A percentile compares a stretch with the other conserved stretches of the same genome.
phyloP scores from a whole-genome alignment of 1,284 basidiomycete species.

The Heterobasidion annosum region DNA sequence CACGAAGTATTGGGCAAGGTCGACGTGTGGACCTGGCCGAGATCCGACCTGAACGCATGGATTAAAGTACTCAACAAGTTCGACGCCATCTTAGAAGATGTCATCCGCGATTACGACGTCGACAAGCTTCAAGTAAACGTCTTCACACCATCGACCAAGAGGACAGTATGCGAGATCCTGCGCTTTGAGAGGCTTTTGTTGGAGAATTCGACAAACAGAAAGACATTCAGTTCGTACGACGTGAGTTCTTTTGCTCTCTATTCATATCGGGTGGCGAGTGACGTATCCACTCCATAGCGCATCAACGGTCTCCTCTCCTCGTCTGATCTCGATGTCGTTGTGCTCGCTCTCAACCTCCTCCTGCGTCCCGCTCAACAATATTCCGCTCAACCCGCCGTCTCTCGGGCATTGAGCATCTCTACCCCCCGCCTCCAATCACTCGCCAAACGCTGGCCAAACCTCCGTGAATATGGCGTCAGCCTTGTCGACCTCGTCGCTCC shows the following conservation, averaged over 20 bases:
- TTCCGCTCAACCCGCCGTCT: conserved; percentile 72
- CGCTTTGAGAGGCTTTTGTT: conserved; percentile 84
- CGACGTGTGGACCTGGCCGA: conserved; percentile 87
- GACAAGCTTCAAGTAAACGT: conserved; percentile 76
- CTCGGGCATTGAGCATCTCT: conserved; percentile 70
- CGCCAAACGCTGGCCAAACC: conserved; percentile 64
- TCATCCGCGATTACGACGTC: conserved; percentile 78
- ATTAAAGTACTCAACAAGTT: conserved; percentile 93
- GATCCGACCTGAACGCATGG: conserved; percentile 97
- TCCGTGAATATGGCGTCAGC: conserved; percentile 66
- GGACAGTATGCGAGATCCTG: conserved; percentile 74
- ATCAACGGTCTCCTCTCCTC: conserved; percentile 85
- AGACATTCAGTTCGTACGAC: conserved; percentile 95
- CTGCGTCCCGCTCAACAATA: conserved; percentile 94
- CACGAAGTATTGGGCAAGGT: conserved; percentile 55
- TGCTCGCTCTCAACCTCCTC: conserved; percentile 78
- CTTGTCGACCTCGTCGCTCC: conserved; percentile 58
- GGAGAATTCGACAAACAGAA: conserved; percentile 97
- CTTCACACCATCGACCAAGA: conserved; percentile 76
- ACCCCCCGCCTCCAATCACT: conserved; percentile 65
- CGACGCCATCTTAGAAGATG: conserved; percentile 78
- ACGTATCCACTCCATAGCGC: conserved; percentile 41
- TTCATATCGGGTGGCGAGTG: no score
- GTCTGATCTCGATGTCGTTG: conserved; percentile 84
- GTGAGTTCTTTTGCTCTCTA: conserved; percentile 39